These are phyloP conservation scores for Imleria badia DNA, from an alignment of 768 basidiomycete genomes.

Conservation along the genomic window DNA sequence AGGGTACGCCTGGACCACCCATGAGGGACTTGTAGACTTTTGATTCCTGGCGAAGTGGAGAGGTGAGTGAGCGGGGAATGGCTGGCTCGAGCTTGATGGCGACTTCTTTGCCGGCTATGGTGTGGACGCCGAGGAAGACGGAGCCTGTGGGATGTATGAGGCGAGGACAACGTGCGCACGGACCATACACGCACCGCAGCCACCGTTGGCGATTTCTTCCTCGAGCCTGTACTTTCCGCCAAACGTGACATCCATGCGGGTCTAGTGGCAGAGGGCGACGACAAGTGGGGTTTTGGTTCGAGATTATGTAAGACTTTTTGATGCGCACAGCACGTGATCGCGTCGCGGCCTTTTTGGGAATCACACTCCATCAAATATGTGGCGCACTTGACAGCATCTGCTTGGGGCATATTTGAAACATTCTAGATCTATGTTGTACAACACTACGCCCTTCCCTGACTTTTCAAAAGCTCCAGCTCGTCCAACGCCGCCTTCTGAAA, in stretches of 20 bases:
- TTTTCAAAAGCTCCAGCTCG: conserved; percentile 22
- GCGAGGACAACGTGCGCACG: conserved; percentile 5
- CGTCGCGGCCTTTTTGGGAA: conserved; percentile 19
- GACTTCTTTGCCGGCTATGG: conserved; percentile 78
- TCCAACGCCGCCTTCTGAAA: conserved; percentile 28
- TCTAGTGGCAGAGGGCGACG: conserved; percentile 16
- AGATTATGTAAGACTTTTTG: conserved; percentile 23
- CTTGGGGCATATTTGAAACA: no score
- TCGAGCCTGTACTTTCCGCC: conserved; percentile 78
- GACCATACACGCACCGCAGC: conserved; percentile 71
- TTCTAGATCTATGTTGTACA: not conserved
- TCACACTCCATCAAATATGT: no score
- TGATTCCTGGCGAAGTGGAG: conserved; percentile 83
- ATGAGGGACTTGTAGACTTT: conserved; percentile 91
- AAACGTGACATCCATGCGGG: conserved; percentile 44
- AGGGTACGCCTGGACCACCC: conserved; percentile 87
- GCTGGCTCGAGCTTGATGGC: conserved; percentile 83
- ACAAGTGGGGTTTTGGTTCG: conserved; percentile 12
- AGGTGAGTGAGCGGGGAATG: conserved; percentile 40
- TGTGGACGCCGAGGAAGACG: conserved; percentile 77
- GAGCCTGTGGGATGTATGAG: conserved; percentile 47
- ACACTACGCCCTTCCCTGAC: conserved; percentile 15
- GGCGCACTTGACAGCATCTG: no score
- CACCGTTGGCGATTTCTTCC: conserved; percentile 78
- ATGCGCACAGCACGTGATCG: conserved; percentile 28